These are phyloP conservation scores for Ogataea salicorniae DNA, from an alignment of 805 yeast species.

Conservation along the genomic window DNA sequence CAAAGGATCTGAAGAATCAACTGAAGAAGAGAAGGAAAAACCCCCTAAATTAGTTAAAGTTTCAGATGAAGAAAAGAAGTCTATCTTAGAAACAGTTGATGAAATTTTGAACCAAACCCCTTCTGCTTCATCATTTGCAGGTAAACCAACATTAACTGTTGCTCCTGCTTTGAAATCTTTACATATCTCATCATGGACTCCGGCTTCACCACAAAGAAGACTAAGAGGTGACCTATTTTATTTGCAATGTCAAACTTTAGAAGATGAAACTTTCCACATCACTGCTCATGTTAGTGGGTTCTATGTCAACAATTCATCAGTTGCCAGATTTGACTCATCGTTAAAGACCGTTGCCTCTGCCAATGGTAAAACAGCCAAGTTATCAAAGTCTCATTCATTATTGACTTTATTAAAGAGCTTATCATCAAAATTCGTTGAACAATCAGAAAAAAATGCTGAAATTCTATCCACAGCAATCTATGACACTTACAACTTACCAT, in stretches of 20 bases:
- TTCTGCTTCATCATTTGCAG: constrained; percentile 23
- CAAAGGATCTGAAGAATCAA: constrained; percentile 2
- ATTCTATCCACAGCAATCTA: constrained; percentile 40
- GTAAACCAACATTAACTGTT: constrained; percentile 29
- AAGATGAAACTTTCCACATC: constrained; percentile 72
- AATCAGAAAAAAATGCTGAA: constrained; percentile 47
- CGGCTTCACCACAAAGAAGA: constrained; percentile 62
- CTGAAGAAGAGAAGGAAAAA: constrained; percentile 14
- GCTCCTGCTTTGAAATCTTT: constrained; percentile 52
- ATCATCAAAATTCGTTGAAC: constrained; percentile 57
- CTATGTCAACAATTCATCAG: constrained; percentile 65
- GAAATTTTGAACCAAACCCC: constrained; percentile 9
- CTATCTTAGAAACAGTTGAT: constrained; percentile 16
- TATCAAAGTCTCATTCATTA: constrained; percentile 45
- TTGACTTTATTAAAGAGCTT: constrained; percentile 55
- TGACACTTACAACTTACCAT: constrained; percentile 56
- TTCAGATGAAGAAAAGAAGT: constrained; percentile 31
- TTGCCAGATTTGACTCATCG: constrained; percentile 65
- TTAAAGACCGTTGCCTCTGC: constrained; percentile 29
- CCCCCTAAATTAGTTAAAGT: constrained; percentile 16
- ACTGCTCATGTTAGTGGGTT: constrained; percentile 80
- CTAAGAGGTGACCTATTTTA: constrained; percentile 76
- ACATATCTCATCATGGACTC: constrained; percentile 75
- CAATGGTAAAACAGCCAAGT: constrained; percentile 26
- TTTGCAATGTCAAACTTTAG: constrained; percentile 69